These are phyloP conservation scores for Achlya hypogyna DNA, from an alignment of 352 stramenopile genomes.

Conservation along the genomic window DNA sequence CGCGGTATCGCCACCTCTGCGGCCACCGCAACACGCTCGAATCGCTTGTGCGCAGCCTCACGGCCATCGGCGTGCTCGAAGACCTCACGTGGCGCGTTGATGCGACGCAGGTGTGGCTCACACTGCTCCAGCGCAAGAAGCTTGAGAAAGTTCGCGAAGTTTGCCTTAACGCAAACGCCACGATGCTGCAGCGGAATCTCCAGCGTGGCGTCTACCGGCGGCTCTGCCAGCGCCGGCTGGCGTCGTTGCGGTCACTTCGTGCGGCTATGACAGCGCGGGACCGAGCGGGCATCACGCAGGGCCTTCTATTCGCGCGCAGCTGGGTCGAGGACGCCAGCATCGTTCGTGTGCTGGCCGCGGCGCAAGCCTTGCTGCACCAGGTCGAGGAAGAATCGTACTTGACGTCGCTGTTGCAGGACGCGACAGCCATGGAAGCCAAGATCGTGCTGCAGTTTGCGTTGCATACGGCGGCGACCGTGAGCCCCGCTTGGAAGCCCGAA, in stretches of 20 bases:
- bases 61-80: conserved; percentile 70
- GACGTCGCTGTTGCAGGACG: conserved; percentile 57
- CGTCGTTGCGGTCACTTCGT: conserved; percentile 45
- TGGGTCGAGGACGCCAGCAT: conserved; percentile 22
- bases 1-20: conserved; percentile 74
- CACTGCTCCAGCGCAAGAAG: conserved; percentile 71
- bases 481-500: conserved; percentile 25
- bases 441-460: conserved; percentile 60
- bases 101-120: conserved; percentile 63
- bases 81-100: conserved; percentile 71
- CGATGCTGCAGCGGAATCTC: conserved; percentile 79
- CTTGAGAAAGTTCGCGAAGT: conserved; percentile 66
- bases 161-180: conserved; percentile 71
- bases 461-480: conserved; percentile 46
- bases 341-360: conserved; percentile 51
- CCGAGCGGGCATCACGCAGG: conserved; percentile 34
- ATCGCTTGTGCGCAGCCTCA: conserved; percentile 59
- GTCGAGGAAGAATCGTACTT: conserved; percentile 74
- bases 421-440: conserved; percentile 40
- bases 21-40: conserved; percentile 64
- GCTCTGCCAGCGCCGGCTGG: conserved; percentile 49
- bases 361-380: conserved; percentile 38
- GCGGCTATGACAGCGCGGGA: conserved; percentile 45
- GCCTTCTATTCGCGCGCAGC: background rate
- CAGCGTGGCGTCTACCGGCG: conserved; percentile 54